Percentiles rank a stretch among this genome's conserved stretches.
Conservation (phyloP, 2,329 filamentous ascomycete species). For the Bipolaris bicolor region DNA sequence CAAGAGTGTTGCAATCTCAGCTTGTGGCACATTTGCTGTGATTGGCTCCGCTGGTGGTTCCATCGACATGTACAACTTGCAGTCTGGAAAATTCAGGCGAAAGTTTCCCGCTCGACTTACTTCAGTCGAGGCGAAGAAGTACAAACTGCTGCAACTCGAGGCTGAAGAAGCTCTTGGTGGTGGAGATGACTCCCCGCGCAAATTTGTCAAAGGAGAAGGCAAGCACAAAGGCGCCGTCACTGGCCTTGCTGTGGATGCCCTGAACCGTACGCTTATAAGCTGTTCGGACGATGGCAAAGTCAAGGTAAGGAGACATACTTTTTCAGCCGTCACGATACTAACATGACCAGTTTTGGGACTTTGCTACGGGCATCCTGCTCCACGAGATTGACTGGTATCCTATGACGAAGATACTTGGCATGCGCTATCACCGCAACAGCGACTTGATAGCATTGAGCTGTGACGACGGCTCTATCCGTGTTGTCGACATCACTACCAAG, state of each 20-base stretch:
- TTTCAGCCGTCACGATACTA: slow-evolving; percentile 11
- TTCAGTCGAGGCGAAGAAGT: slow-evolving; percentile 76
- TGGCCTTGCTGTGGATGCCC: slow-evolving; percentile 83
- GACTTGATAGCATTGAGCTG: slow-evolving; percentile 89
- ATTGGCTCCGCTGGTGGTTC: slow-evolving; percentile 82
- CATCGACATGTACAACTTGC: slow-evolving; percentile 95
- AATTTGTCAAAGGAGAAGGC: slow-evolving; percentile 61
- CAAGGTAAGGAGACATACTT: slow-evolving; percentile 60
- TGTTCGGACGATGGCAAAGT: slow-evolving; percentile 89
- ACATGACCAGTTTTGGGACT: slow-evolving; percentile 79
- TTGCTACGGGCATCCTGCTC: slow-evolving; percentile 77
- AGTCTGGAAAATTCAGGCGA: slow-evolving; percentile 87
- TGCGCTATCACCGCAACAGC: slow-evolving; percentile 80
- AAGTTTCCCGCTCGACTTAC: slow-evolving; percentile 82
- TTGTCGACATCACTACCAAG: slow-evolving; percentile 89
- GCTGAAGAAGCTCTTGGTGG: slow-evolving; percentile 54
- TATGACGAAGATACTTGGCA: slow-evolving; percentile 75
- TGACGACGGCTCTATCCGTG: slow-evolving; percentile 83
- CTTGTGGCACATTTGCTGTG: slow-evolving; percentile 92
- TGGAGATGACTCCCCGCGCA: slow-evolving; percentile 35
- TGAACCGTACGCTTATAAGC: slow-evolving; percentile 85
- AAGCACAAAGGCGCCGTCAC: slow-evolving; percentile 84
- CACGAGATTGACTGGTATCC: slow-evolving; percentile 84
- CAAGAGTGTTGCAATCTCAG: slow-evolving; percentile 81
- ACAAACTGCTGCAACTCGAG: slow-evolving; percentile 69